Evolutionary conservation across 2,329 filamentous ascomycete genomes (phyloP).

Genomic region (Rhynchosporium graminicola): DNA sequence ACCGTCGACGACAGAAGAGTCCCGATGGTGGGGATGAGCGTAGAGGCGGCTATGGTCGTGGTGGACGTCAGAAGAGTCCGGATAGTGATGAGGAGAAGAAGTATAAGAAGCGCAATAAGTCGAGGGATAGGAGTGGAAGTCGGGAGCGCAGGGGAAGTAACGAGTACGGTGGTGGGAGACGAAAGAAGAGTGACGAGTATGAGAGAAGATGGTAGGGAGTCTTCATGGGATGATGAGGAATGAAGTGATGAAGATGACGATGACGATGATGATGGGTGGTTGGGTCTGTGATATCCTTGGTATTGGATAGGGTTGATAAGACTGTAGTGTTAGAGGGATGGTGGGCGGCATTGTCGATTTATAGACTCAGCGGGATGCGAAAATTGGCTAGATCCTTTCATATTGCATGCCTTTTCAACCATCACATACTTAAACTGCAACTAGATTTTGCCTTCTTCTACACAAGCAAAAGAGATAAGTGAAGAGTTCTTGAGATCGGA

Average conservation of each 20-base stretch:
- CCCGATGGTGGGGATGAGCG: conserved; percentile 8
- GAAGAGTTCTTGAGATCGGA: background rate
- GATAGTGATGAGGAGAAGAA: conserved; percentile 16
- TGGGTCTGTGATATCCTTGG: background rate
- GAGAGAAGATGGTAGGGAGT: conserved; percentile 13
- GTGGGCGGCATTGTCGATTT: too few species aligned
- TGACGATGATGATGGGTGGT: background rate
- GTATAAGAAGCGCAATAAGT: conserved; percentile 5
- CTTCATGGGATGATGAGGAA: background rate
- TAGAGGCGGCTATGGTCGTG: background rate
- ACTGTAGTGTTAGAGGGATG: too few species aligned
- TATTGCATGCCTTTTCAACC: background rate
- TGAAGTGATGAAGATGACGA: background rate
- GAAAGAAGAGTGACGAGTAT: background rate
- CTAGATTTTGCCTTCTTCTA: background rate
- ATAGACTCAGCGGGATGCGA: background rate
- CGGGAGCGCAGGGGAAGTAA: background rate
- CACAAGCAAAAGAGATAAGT: background rate
- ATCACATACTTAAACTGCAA: background rate
- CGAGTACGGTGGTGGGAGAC: conserved; percentile 1
- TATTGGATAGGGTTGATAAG: background rate
- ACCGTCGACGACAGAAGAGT: conserved; percentile 3
- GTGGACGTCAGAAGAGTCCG: background rate
- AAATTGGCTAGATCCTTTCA: background rate
- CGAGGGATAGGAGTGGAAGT: conserved; percentile 7